Evolutionary conservation across 2,329 filamentous ascomycete species (phyloP), one percentile per base, ranked within the genome.

Genomic region (Pseudopyrenochaeta lycopersici): DNA sequence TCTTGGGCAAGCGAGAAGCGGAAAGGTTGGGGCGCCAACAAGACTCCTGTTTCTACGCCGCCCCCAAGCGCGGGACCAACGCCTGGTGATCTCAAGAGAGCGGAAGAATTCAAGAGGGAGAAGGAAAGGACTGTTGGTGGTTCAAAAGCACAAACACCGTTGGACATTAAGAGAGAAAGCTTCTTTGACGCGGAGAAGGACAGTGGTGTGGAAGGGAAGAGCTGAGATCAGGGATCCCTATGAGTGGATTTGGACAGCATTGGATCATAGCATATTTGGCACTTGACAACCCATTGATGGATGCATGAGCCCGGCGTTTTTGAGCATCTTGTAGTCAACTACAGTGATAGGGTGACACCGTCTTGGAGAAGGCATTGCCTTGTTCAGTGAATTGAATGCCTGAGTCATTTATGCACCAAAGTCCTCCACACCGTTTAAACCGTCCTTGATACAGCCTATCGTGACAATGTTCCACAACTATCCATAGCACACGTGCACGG

Each of bases 1-100:
- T 75, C 80, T 1, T 88, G 86, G 86, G 86, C 86, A 4, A 88
- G 88, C 44, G 90, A 95, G 78, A 94, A 93, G 78, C 90, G 88
- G 39, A 73, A 71, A 40, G 71, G 70, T 2, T 76, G 73, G 73
- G 62, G 66, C 1, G 50, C 57, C 4, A 52, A 54, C 4, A 71
- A 69, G 20, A 69, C 69, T 1, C 51, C 65, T 1, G 55, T 51
- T 3, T 63, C 66, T 0, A 65, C 70, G 3, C 62, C 66, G 2
- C 60, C 70, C 1, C 73, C 80, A 57, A 42, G 40, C 15, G 40
- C 40, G 30, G 40, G 40, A 29, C 40, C 40, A 18, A 41, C 11
- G 20, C 62, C 64, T 3, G 60, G 60, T 2, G 70, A 73, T 40
- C 7, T 66, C 17, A 68, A 70, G 45, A 47, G 68, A 5, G 65